Percentiles rank a stretch among this genome's conserved stretches.
Evolutionary conservation across 1,139 yeast genomes (phyloP).

Genomic region (Arxiozyma heterogenica): DNA sequence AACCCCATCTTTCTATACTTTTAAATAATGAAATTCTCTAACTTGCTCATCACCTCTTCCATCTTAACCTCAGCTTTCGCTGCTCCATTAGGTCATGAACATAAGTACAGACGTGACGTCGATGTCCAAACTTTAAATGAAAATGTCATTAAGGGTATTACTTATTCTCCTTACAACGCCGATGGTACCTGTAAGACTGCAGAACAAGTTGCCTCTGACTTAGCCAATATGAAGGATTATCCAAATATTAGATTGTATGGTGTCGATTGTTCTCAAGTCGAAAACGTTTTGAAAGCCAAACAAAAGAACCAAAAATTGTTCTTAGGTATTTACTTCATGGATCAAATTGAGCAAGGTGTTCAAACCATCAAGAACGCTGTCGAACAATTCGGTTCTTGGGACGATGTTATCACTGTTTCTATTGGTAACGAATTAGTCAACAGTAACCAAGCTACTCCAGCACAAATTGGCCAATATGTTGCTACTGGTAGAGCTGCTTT

Average conservation of each 20-base stretch:
- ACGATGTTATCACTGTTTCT: slow-evolving; percentile 61
- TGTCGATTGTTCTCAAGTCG: slow-evolving; percentile 75
- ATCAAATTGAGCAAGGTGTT: slow-evolving; percentile 45
- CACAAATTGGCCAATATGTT: slow-evolving; percentile 48
- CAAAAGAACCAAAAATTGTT: slow-evolving; percentile 53
- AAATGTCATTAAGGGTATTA: slow-evolving; percentile 49
- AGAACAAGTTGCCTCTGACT: slow-evolving; percentile 49
- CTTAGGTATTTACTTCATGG: slow-evolving; percentile 59
- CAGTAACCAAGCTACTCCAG: slow-evolving; percentile 51
- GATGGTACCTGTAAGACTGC: slow-evolving; percentile 67
- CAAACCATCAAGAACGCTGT: slow-evolving; percentile 48
- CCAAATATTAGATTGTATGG: slow-evolving; percentile 68
- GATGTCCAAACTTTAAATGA: slow-evolving; percentile 16
- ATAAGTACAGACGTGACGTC: slow-evolving; percentile 36
- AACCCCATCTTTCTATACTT: background rate
- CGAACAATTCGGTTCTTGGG: slow-evolving; percentile 52
- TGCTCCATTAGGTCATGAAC: slow-evolving; percentile 36
- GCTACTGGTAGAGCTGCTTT: slow-evolving; percentile 51
- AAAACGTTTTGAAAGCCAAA: slow-evolving; percentile 57
- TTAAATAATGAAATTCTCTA: slow-evolving; percentile 30
- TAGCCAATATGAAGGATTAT: slow-evolving; percentile 45
- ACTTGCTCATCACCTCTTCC: slow-evolving; percentile 31
- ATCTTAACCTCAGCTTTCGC: slow-evolving; percentile 33
- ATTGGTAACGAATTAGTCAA: slow-evolving; percentile 79
- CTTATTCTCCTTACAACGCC: slow-evolving; percentile 72